Base-by-base conservation (phyloP, 2,329 filamentous ascomycete species). In the Xylaria sp. region DNA sequence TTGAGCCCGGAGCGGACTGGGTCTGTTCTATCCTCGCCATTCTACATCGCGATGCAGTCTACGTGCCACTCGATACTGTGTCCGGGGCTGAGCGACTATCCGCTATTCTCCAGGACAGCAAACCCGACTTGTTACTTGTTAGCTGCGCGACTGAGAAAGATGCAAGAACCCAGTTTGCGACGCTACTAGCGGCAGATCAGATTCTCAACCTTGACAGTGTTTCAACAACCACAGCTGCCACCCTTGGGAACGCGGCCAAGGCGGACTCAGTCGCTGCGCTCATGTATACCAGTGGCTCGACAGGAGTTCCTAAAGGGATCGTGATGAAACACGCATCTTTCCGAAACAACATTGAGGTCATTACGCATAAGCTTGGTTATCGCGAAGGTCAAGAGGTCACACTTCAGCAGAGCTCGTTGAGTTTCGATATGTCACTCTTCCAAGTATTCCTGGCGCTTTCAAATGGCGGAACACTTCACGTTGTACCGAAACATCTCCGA, bases 21-120 rank as follows among this genome's bases (percentile, higher is more conserved):
- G 70, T 81, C 3, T 74, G 62, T 34, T 80, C 79, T 0, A 63
- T 85, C 36, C 76, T 85, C 2, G 83, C 81, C 12, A 81, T 84
- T 48, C 69, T 78, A 58, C 74, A 76, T 0, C 58, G 81, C 8
- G 83, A 82, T 1, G 78, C 73, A 4, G 70, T 77, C 1, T 82
- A 82, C 34, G 73, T 83, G 8, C 81, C 82, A 2, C 73, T 86
- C 0, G 85, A 86, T 61, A 53, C 75, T 8, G 58, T 32, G 15
- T 39, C 28, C 3, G 39, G 41, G 34, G 36, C 12, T 43, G 48
- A 15, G 7, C 57, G 63, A 13, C 25, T 66, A 4, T 9, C n/a
- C 2, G 6, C 32, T 2, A 66, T 66, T 36, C 6, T 61, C 2
- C 30, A 57, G 9, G 63, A 61, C 13, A 23, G 58, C 32, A 50